phyloP scores from a whole-genome alignment of 2,329 filamentous ascomycete species.

The Myriosclerotinia curreyana region DNA sequence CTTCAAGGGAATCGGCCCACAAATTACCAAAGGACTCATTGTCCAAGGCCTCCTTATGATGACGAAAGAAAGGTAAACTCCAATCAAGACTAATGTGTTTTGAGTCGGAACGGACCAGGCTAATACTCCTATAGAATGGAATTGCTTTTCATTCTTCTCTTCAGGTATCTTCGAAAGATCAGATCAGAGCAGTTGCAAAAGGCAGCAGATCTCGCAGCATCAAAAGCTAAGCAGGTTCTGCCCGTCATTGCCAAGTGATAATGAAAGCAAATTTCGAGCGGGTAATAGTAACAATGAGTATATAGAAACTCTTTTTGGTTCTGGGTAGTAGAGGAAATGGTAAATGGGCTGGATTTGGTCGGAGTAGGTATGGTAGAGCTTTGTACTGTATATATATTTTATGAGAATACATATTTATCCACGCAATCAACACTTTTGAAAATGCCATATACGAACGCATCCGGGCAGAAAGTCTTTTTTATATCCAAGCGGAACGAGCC shows the following conservation, averaged over 20 bases:
- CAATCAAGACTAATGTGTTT: slow-evolving; percentile 1
- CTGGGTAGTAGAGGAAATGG: slow-evolving; percentile 3
- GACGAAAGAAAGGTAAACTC: slow-evolving; percentile 84
- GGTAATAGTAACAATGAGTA: slow-evolving; percentile 20
- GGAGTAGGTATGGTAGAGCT: slow-evolving; percentile 12
- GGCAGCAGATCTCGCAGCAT: slow-evolving; percentile 60
- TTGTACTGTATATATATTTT: slow-evolving; percentile 20
- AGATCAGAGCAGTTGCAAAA: slow-evolving; percentile 68
- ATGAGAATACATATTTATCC: background rate
- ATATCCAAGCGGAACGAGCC: too few species aligned
- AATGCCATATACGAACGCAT: background rate
- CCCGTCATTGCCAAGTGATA: slow-evolving; percentile 36
- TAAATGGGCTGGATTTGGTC: slow-evolving; percentile 1
- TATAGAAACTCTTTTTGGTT: background rate
- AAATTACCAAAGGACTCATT: slow-evolving; percentile 86
- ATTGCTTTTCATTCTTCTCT: slow-evolving; percentile 78
- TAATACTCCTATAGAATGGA: slow-evolving; percentile 62
- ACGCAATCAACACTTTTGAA: background rate
- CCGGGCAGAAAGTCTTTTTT: background rate
- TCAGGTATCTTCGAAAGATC: slow-evolving; percentile 74
- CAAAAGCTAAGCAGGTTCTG: slow-evolving; percentile 49
- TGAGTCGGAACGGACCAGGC: slow-evolving; percentile 2
- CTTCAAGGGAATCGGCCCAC: slow-evolving; percentile 95
- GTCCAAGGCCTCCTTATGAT: slow-evolving; percentile 98
- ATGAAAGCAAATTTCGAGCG: background rate